Evolutionary conservation across 352 stramenopile species (phyloP), one percentile per base, ranked within the genome.

Genomic region (Phytophthora podocarpi): DNA sequence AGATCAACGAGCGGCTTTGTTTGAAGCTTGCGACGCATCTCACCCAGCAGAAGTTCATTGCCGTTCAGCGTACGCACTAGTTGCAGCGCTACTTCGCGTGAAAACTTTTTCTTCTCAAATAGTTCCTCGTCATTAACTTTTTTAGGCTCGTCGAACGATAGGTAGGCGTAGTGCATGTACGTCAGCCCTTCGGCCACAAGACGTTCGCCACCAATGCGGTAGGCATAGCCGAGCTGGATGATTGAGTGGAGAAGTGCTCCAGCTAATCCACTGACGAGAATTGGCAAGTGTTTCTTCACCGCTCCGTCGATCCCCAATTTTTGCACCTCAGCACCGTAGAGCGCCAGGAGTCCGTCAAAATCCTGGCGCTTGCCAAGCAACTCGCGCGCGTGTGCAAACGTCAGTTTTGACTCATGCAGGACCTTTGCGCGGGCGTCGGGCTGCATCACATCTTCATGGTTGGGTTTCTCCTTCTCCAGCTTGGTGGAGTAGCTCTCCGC

Each of bases 141-240:
- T 26, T n/a, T 8, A n/a, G 57, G 60, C 30, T 71, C 62, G 11
- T 76, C 67, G 32, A 80, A 80, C n/a, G 63, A 61, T 28, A 77
- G 42, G 30, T 72, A 77, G 1, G 59, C 48, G 34, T 62, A 72
- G 54, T 77, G 71, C 58, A 80, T 57, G 56, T 80, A 80, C 46
- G 67, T 41, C 28, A 80, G 36, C 15, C 67, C 71, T 75, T 80
- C 71, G 7, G 71, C 71, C 30, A 80, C 56, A 15, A 74, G 54
- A 37, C 58, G 71, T 5, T 65, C 54, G 6, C 63, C 63, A 31
- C 71, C 67, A 50, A 77, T 64, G 24, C 59, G 67, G 15, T 80
- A 77, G n/a, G 71, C 48, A 41, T 80, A 80, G 0, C 71, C 71
- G 3, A 80, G 54, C 40, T 80, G 71, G 15, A 80, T 80, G 28